phyloP scores from a whole-genome alignment of 148 eudicot species.

The Agrostemma githago region DNA sequence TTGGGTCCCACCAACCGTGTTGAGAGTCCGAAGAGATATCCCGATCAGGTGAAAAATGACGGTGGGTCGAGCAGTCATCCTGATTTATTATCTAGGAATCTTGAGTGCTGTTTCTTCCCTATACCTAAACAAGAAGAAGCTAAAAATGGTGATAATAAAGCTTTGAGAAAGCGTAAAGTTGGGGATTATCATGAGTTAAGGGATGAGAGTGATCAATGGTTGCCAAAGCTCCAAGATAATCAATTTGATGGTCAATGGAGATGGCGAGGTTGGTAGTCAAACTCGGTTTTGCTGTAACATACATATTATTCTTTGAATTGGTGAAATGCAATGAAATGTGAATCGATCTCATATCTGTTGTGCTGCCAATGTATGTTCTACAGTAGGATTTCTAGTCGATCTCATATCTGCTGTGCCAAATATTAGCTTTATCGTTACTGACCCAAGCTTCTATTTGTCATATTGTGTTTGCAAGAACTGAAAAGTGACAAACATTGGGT shows the following conservation, averaged over 20 bases:
- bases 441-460: background rate
- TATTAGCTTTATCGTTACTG: background rate
- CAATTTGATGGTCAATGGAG: conserved; percentile 41
- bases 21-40: conserved; percentile 24
- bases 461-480: background rate
- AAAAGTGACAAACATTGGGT: background rate
- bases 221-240: conserved; percentile 32
- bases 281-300: conserved; percentile 30
- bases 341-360: conserved; percentile 7
- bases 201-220: conserved; percentile 39
- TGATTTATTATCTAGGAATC: conserved; percentile 23
- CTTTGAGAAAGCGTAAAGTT: conserved; percentile 56
- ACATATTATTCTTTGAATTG: conserved; percentile 23
- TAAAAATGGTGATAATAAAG: conserved; percentile 25
- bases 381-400: background rate
- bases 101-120: conserved; percentile 55
- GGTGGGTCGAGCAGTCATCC: conserved; percentile 35
- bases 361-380: background rate
- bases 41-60: conserved; percentile 21
- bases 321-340: conserved; percentile 24
- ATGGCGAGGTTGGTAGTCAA: conserved; percentile 62
- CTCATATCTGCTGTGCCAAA: background rate
- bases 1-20: conserved; percentile 51
- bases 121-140: conserved; percentile 30
- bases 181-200: conserved; percentile 32